phyloP scores from a whole-genome alignment of 73 alveolate genomes.

The Durusdinium trenchii region DNA sequence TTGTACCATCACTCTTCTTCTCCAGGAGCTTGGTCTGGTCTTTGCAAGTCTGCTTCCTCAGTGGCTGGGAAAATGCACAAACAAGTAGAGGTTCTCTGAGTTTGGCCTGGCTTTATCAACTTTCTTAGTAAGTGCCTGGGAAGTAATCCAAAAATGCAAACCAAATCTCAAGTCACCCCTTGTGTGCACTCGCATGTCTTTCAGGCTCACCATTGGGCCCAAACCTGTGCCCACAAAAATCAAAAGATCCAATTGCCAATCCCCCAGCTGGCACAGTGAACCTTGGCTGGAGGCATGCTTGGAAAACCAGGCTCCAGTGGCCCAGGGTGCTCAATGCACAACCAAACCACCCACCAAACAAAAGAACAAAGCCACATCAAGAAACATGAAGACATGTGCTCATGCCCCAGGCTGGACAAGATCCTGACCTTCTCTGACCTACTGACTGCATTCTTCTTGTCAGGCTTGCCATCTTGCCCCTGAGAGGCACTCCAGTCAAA shows the following conservation, averaged over 20 bases:
- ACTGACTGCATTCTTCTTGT: background rate
- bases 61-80: background rate
- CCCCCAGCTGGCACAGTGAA: background rate
- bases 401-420: background rate
- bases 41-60: slow-evolving; percentile 17
- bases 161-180: slow-evolving; percentile 31
- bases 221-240: background rate
- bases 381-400: slow-evolving; percentile 6
- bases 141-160: background rate
- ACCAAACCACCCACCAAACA: background rate
- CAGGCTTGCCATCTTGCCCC: background rate
- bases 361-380: background rate
- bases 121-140: background rate
- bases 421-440: slow-evolving; percentile 41
- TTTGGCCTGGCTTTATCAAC: background rate
- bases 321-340: no score
- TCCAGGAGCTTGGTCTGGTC: background rate
- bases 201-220: background rate
- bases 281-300: background rate
- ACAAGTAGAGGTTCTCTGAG: no score
- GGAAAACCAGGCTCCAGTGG: no score
- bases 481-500: slow-evolving; percentile 8
- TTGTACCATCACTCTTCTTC: background rate
- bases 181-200: background rate
- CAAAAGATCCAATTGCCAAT: background rate